Evolutionary conservation across 352 stramenopile genomes (phyloP), one percentile per base, ranked within the genome.

Genomic region (Phytophthora tentaculata): DNA sequence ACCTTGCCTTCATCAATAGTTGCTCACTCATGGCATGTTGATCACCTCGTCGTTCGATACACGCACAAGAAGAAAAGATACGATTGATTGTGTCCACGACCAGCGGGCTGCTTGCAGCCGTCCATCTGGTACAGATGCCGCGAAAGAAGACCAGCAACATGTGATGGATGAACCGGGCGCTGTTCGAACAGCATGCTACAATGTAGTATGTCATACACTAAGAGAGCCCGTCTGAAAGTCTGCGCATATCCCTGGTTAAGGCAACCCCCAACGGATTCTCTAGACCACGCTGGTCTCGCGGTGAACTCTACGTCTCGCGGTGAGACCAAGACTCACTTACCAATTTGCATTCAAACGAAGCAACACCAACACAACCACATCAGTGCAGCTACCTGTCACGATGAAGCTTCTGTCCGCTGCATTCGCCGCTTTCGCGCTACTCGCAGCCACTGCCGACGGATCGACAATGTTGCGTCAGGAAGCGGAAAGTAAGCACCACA

Each of bases 381-480:
- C 24, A 23, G 5, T 37, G 29, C 29, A 37, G 5, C 29, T 13
- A 37, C 29, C 2, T 6, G 23, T 13, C 22, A 56, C 32, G 0
- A 68, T 54, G 39, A 54, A 67, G 39, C 22, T 67, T 28, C 44
- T 62, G 41, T 57, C 61, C 43, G 29, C 61, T 29, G 43, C 29
- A 9, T 35, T 66, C 28, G 50, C 51, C 17, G 35, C 45, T n/a
- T 61, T 67, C 17, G 57, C 57, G 17, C 57, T 64, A 22, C 28
- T 61, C 20, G 54, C 45, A 47, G 52, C 32, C 13, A 56, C 50
- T 7, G 32, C 52, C 39, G 56, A 69, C n/a, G 60, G 44, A n/a
- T 64, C 66, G 6, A 51, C 54, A 5, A 71, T 71, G 63, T 43
- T 71, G 16, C 63, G 63, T 17, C 35, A 43, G 35, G 35, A 43